Evolutionary conservation across 1,284 basidiomycete species (phyloP).

Genomic region (Trametes pubescens): DNA sequence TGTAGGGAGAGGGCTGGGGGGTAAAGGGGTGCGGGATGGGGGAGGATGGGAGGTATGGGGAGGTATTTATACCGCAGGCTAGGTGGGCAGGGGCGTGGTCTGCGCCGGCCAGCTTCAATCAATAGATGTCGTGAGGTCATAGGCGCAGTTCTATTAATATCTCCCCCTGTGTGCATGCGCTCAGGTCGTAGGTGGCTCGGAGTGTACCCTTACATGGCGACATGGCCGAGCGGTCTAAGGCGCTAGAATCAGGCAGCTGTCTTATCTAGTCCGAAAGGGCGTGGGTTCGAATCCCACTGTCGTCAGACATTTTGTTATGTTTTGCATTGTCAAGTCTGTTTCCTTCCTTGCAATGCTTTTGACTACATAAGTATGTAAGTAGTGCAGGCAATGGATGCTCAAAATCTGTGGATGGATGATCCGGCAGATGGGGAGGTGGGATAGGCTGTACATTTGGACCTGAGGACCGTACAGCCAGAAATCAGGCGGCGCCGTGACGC

Average conservation of each 20-base stretch:
- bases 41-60: not conserved
- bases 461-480: too few relatives aligned
- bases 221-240: conserved; percentile 36
- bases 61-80: conserved; percentile 15
- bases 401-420: too few relatives aligned
- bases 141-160: conserved; percentile 26
- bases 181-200: not conserved
- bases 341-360: too few relatives aligned
- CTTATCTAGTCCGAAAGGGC: conserved; percentile 49
- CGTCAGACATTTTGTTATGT: conserved; percentile 20
- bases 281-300: conserved; percentile 54
- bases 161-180: not conserved
- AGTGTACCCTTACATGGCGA: conserved; percentile 12
- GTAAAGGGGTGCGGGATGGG: conserved; percentile 10
- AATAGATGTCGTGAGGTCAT: conserved; percentile 21
- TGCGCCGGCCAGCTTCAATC: conserved; percentile 11
- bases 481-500: too few relatives aligned
- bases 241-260: conserved; percentile 35
- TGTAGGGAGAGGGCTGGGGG: conserved; percentile 6
- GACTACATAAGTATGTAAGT: too few relatives aligned
- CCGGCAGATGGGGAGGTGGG: not conserved
- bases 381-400: too few relatives aligned
- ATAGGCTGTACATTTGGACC: not conserved
- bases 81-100: conserved; percentile 18
- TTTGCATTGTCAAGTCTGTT: not conserved